Evolutionary conservation across 176 grass and related monocot genomes (phyloP).

Genomic region (Musa troglodytarum): DNA sequence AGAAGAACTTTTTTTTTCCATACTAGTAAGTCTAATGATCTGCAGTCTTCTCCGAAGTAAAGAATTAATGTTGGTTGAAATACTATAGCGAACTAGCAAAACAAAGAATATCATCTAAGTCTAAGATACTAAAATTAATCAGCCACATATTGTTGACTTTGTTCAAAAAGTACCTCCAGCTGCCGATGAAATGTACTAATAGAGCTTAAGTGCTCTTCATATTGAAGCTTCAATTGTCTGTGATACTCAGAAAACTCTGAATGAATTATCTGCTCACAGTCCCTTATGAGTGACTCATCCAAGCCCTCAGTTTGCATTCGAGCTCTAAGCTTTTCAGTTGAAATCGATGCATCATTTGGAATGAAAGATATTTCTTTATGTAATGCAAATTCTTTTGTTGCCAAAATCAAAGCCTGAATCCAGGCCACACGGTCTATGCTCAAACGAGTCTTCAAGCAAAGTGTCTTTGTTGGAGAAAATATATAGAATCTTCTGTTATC

Average conservation of each 20-base stretch:
- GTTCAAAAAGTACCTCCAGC: conserved; percentile 42
- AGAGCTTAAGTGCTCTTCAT: conserved; percentile 66
- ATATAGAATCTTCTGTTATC: conserved; percentile 82
- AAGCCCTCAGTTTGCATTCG: conserved; percentile 69
- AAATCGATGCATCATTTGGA: conserved; percentile 44
- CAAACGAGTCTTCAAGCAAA: conserved; percentile 67
- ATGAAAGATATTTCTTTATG: conserved; percentile 25
- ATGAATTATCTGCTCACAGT: conserved; percentile 77
- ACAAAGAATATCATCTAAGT: not conserved
- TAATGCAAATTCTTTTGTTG: conserved; percentile 52
- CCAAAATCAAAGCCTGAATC: conserved; percentile 72
- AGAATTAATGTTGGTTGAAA: not conserved
- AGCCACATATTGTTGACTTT: not conserved
- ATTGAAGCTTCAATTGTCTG: conserved; percentile 45
- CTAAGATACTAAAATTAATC: not conserved
- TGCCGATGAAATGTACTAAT: conserved; percentile 48
- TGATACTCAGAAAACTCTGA: conserved; percentile 70
- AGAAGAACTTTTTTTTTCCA: not conserved
- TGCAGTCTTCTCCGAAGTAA: not conserved
- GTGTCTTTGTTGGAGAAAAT: conserved; percentile 69
- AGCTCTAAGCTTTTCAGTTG: conserved; percentile 56
- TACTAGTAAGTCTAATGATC: not conserved
- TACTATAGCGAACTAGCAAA: not conserved
- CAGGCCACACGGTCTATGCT: conserved; percentile 71
- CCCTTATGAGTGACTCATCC: conserved; percentile 51